Evolutionary conservation across 345 rosid species (phyloP).

Genomic region (Boechera stricta): DNA sequence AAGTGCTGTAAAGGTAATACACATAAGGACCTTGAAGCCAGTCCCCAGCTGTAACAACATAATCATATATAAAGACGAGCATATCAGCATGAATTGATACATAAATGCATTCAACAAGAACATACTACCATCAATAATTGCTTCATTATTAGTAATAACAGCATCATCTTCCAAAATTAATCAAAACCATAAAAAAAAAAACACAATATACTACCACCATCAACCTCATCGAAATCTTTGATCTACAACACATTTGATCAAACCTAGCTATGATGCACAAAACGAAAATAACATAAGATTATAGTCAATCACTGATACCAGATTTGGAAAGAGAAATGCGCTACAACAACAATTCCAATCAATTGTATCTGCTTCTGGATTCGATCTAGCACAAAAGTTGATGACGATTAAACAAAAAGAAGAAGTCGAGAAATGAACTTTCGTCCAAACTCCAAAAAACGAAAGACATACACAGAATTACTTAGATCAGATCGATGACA

Average conservation of each 20-base stretch:
- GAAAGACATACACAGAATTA: neutral
- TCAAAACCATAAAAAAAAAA: neutral
- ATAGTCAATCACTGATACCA: neutral
- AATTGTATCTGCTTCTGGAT: conserved; percentile 4
- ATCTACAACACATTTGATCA: conserved; percentile 1
- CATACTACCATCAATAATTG: neutral
- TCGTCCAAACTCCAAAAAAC: neutral
- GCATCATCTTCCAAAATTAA: neutral
- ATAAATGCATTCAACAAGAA: conserved; percentile 5
- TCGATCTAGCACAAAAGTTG: conserved; percentile 6
- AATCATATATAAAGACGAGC: neutral
- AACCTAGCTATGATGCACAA: neutral
- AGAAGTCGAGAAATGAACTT: neutral
- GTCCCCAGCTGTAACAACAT: conserved; percentile 75
- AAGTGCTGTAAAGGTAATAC: conserved; percentile 80
- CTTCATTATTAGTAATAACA: neutral
- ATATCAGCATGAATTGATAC: neutral
- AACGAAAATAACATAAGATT: neutral
- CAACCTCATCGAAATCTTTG: neutral
- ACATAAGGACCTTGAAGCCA: conserved; percentile 99
- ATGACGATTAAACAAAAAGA: neutral
- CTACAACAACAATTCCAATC: neutral
- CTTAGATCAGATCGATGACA: conserved; percentile 25
- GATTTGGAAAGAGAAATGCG: neutral
- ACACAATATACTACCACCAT: neutral